Percentiles rank a stretch among this genome's conserved stretches.
These are phyloP conservation scores for Penicillium pancosmium DNA, from an alignment of 495 filamentous ascomycete species.

Conservation along the genomic window DNA sequence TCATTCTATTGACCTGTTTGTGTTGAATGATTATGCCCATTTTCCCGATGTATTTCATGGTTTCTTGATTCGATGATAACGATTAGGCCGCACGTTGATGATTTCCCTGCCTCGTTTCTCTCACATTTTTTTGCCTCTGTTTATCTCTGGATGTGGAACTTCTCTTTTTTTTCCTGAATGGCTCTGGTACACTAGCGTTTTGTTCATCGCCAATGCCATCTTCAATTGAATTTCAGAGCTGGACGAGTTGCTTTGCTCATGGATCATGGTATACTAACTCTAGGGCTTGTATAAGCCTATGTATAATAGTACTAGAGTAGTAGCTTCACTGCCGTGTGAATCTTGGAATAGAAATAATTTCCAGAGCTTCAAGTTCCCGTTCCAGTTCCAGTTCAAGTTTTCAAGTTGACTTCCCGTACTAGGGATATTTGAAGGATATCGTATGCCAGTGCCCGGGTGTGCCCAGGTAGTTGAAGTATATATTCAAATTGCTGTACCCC, in stretches of 20 bases:
- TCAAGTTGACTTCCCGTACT: no score
- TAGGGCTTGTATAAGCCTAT: no score
- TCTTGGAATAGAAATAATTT: no score
- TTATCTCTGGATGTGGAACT: slow-evolving; percentile 11
- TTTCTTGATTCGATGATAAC: slow-evolving; percentile 17
- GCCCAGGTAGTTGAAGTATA: no score
- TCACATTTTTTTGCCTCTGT: slow-evolving; percentile 6
- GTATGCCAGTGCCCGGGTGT: no score
- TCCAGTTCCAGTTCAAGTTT: no score
- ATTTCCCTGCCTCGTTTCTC: slow-evolving; percentile 19
- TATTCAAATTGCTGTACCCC: no score
- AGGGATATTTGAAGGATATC: no score
- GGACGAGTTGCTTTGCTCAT: not conserved
- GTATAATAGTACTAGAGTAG: not conserved
- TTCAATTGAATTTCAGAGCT: not conserved
- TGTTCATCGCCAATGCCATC: slow-evolving; percentile 5
- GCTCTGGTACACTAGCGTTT: slow-evolving; percentile 12
- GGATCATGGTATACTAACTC: not conserved
- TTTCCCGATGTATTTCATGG: slow-evolving; percentile 21
- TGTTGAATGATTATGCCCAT: slow-evolving; percentile 4
- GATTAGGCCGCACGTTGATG: slow-evolving; percentile 17
- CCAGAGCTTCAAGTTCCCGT: no score
- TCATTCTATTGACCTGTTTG: not conserved
- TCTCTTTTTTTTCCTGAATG: not conserved
- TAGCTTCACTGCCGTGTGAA: not conserved